A percentile compares a stretch with the other conserved stretches of the same genome.
Evolutionary conservation across 805 yeast genomes (phyloP).

Genomic region (Metschnikowia hibisci): DNA sequence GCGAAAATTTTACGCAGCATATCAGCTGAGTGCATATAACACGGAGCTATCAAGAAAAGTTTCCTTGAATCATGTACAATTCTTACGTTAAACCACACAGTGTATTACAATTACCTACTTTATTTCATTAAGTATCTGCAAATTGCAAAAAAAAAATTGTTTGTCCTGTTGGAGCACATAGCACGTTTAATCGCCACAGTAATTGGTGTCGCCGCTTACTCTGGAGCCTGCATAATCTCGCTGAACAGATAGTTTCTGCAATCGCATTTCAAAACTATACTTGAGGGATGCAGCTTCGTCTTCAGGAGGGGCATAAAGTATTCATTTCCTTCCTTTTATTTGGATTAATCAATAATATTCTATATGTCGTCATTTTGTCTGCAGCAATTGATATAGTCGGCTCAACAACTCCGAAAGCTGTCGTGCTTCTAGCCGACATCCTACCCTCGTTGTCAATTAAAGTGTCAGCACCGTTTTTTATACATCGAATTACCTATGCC

Average conservation of each 20-base stretch:
- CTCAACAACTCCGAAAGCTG: conserved; percentile 74
- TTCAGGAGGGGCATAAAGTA: conserved; percentile 24
- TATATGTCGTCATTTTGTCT: conserved; percentile 85
- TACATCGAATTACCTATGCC: conserved; percentile 60
- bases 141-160: too few relatives aligned
- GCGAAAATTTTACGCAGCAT: conserved; percentile 17
- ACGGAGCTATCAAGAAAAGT: not conserved
- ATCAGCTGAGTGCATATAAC: conserved; percentile 9
- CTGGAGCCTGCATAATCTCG: conserved; percentile 1
- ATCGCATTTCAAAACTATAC: not conserved
- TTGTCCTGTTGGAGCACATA: too few relatives aligned
- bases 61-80: not conserved
- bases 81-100: too few relatives aligned
- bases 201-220: not conserved
- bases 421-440: conserved; percentile 82
- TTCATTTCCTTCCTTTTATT: conserved; percentile 69
- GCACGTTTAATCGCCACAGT: not conserved
- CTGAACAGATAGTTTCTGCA: not conserved
- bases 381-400: conserved; percentile 94
- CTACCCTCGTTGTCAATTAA: conserved; percentile 76
- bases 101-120: too few relatives aligned
- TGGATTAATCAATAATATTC: conserved; percentile 82
- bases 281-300: conserved; percentile 5
- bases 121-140: too few relatives aligned
- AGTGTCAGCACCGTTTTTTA: conserved; percentile 70